Conservation (phyloP, 441 rosid genomes). For the Eutrema salsugineum region DNA sequence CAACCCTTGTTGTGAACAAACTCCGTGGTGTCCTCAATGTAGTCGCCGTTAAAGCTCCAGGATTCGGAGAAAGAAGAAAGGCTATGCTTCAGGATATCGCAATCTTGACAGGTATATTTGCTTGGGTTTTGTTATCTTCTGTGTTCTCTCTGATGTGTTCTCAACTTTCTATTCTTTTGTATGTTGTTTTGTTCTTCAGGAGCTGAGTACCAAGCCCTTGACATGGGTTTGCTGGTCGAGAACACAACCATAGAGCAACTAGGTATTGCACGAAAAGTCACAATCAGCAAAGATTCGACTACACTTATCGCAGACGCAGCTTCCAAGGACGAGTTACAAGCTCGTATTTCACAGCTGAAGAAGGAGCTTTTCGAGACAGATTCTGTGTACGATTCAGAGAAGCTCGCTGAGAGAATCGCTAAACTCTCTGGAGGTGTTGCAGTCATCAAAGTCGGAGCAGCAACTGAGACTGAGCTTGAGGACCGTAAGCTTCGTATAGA, state of each 20-base stretch:
- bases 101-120: constrained; percentile 68
- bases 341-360: constrained; percentile 77
- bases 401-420: constrained; percentile 93
- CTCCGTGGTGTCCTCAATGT: constrained; percentile 84
- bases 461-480: constrained; percentile 97
- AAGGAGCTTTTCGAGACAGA: constrained; percentile 87
- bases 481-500: constrained; percentile 91
- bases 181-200: constrained; percentile 46
- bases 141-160: neutral
- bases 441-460: constrained; percentile 94
- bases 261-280: constrained; percentile 80
- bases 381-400: constrained; percentile 78
- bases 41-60: constrained; percentile 90
- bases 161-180: neutral
- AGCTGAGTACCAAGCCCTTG: constrained; percentile 88
- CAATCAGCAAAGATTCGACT: constrained; percentile 69
- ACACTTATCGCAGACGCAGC: constrained; percentile 93
- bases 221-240: constrained; percentile 77
- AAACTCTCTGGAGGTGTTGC: constrained; percentile 96
- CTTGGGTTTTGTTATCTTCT: neutral
- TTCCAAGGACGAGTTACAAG: constrained; percentile 83
- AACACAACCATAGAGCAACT: constrained; percentile 75
- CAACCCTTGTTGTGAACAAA: constrained; percentile 94
- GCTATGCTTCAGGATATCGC: constrained; percentile 94
- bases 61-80: constrained; percentile 91